Evolutionary conservation across 2,329 filamentous ascomycete species (phyloP).

Genomic region (Alternaria burnsii): DNA sequence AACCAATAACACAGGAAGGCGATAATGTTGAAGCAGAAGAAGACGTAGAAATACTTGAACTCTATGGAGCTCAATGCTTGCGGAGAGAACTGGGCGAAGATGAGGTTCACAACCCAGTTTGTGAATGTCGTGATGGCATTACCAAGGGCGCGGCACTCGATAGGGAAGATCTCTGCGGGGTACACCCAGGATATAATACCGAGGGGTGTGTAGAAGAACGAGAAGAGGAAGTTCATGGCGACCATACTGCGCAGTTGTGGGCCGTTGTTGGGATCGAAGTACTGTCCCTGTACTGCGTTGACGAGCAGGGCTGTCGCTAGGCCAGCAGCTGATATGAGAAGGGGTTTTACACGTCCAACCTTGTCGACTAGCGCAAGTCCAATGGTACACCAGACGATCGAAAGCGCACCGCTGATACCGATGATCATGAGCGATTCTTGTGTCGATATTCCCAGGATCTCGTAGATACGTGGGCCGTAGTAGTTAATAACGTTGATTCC

Average conservation of each 20-base stretch:
- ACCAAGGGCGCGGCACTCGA: slow-evolving; percentile 54
- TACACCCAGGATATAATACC: slow-evolving; percentile 61
- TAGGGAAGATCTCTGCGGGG: slow-evolving; percentile 58
- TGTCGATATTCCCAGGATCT: slow-evolving; percentile 55
- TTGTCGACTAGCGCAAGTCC: slow-evolving; percentile 58
- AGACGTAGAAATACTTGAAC: slow-evolving; percentile 60
- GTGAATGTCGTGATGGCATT: slow-evolving; percentile 56
- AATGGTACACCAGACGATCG: slow-evolving; percentile 57
- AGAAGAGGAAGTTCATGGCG: slow-evolving; percentile 59
- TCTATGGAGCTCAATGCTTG: slow-evolving; percentile 42
- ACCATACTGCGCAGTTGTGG: slow-evolving; percentile 56
- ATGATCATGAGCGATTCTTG: slow-evolving; percentile 61
- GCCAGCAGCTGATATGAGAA: slow-evolving; percentile 57
- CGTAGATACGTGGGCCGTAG: slow-evolving; percentile 55
- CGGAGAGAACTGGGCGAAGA: slow-evolving; percentile 61
- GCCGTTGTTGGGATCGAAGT: slow-evolving; percentile 35
- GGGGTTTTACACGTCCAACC: slow-evolving; percentile 59
- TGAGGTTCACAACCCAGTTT: slow-evolving; percentile 58
- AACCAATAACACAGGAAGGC: slow-evolving; percentile 36
- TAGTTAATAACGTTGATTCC: slow-evolving; percentile 57
- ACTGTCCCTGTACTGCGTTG: slow-evolving; percentile 53
- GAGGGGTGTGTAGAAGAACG: slow-evolving; percentile 55
- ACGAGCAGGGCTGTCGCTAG: slow-evolving; percentile 45
- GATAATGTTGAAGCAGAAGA: slow-evolving; percentile 57
- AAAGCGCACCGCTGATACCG: slow-evolving; percentile 61